Conservation (phyloP, 495 filamentous ascomycete species). For the Saxispiralis lemnorum region DNA sequence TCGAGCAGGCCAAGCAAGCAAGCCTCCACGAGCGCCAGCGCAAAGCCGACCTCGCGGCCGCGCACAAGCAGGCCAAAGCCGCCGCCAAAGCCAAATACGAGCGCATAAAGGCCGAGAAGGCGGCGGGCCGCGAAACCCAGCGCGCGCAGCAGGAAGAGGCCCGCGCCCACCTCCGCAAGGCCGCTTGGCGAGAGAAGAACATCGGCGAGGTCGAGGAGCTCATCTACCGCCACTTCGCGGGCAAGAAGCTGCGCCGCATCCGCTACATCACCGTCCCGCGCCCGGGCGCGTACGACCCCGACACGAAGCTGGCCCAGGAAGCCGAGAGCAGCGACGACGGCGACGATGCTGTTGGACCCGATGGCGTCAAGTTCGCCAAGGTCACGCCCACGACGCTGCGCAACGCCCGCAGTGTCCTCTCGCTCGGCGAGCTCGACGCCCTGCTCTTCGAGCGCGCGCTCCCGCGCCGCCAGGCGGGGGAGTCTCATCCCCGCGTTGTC, state of each 20-base stretch:
- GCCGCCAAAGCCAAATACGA: conserved; percentile 1
- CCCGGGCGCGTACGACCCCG: neutral
- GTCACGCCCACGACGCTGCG: conserved; percentile 7
- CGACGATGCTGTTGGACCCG: neutral
- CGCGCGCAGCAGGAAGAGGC: conserved; percentile 1
- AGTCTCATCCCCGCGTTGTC: conserved; percentile 8
- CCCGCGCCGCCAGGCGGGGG: neutral
- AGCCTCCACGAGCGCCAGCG: too few species aligned
- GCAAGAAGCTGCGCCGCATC: neutral
- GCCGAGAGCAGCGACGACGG: neutral
- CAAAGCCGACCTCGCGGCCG: too few species aligned
- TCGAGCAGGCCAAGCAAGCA: too few species aligned
- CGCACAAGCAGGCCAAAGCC: conserved; percentile 42
- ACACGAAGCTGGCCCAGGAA: neutral
- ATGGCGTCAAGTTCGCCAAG: neutral
- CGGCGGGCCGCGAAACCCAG: neutral
- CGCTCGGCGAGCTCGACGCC: conserved; percentile 6
- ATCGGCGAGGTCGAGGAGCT: conserved; percentile 2
- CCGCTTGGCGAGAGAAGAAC: neutral
- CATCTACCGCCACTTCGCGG: neutral
- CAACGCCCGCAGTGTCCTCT: conserved; percentile 12
- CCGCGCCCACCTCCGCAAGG: neutral
- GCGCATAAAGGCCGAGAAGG: conserved; percentile 3
- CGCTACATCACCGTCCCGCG: neutral
- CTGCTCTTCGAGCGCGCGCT: conserved; percentile 9